Base-by-base conservation (phyloP, 1,284 basidiomycete genomes). In the Vanrija pseudolonga region DNA sequence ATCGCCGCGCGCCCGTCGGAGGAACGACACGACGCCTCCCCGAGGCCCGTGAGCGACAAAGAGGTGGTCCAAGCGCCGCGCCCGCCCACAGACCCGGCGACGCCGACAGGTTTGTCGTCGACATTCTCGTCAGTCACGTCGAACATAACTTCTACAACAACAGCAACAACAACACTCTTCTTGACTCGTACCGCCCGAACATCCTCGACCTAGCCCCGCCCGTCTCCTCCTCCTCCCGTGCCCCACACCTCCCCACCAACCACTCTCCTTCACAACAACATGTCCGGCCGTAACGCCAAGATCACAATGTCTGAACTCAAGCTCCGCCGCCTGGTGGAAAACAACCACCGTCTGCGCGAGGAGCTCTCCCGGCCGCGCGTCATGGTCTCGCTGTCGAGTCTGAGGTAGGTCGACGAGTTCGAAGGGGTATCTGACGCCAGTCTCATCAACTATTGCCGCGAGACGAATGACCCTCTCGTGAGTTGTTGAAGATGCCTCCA, bases 271-370 rank as follows among this genome's bases (percentile, higher is more conserved):
- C 39, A 38, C 47, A 28, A 22, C 51, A 51, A 32, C 26, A 69
- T 66, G 65, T 68, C 70, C 23, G 55, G 55, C 47, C 58, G 66
- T 37, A 52, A 66, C 36, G 64, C 69, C 59, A 74, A 75, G 53
- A 65, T 68, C 42, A 72, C 89, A 66, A 95, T 96, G 92, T 88
- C 89, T 55, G 95, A 98, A 84, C 85, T 98, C 74, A 97, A 96
- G 84, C 86, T 96, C 65, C 84, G 94, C 42, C 82, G 94, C 51
- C 79, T 98, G 64, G 84, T 86, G 59, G 95, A 98, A 79, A 92
- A 97, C 79, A 98, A 97, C 74, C 87, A 90, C 72, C 83, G 94
- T 59, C 79, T 98, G 65, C 82, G 87, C 67, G 95, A 98, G 77
- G 95, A 98, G 73, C 79, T 97, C 60, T 85, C 88, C 47, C 80